Evolutionary conservation across 176 grass and related monocot species (phyloP), one percentile per base, ranked within the genome.

Genomic region (Carex parvula): DNA sequence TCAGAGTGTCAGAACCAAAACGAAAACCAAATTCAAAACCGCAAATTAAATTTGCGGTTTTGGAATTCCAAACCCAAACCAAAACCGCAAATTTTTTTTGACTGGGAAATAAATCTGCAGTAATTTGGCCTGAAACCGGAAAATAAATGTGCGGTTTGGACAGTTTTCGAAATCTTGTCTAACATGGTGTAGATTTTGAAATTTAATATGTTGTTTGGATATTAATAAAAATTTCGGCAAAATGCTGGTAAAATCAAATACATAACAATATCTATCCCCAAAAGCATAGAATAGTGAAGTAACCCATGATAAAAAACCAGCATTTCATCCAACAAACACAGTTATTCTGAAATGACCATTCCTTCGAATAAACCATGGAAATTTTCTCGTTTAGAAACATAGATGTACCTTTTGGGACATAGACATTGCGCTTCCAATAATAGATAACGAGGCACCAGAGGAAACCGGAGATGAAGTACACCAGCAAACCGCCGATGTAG

Each of bases 361-460:
- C 56, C 5, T 59, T 59, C 4, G 16, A 59, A 59, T 18, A 59
- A 59, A 17, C 4, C 56, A 59, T 59, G 56, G 5, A n/a, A 22
- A 62, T 62, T 2, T n/a, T 21, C 30, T 7, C 21, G 46, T 13
- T 54, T 29, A 52, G 17, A 13, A 26, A 55, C 11, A 6, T 57
- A 64, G 29, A 26, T 5, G 17, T 82, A 98, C 96, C 96, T 95
- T 98, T 93, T 55, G 93, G 96, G 84, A 98, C 68, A 85, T 89
- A 95, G 71, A 92, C 89, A 68, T 98, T 81, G 76, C 91, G 93
- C 88, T 98, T 98, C 96, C 89, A 98, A 55, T 92, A 89, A 88
- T 98, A 95, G 82, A 98, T 95, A 64, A 94, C 86, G 89, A 90
- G 87, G 88, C 96, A 98, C 96, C 96, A 98, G 74, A 98, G 89